Conservation (phyloP, 169 alveolate species). For the Plasmodium cynomolgi region DNA sequence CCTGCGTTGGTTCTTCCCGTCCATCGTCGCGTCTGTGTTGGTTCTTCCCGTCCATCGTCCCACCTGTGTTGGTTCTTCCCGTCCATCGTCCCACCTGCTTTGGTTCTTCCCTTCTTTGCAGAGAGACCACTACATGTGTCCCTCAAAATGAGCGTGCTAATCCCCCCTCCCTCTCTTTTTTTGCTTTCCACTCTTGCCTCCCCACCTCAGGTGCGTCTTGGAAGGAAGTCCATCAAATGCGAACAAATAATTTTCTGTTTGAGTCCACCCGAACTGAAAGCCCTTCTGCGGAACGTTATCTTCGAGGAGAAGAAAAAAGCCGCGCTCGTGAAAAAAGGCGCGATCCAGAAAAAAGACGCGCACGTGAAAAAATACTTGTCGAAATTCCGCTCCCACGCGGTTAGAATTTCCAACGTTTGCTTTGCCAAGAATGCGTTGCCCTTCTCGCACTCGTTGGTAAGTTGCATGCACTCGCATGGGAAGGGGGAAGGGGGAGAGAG, state of each 20-base stretch:
- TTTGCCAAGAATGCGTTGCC: constrained; percentile 49
- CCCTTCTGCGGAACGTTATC: constrained; percentile 4
- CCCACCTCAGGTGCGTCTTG: constrained; percentile 14
- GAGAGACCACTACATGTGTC: not conserved
- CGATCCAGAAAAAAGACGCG: constrained; percentile 1
- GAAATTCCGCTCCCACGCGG: constrained; percentile 1
- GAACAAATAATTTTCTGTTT: constrained; percentile 18
- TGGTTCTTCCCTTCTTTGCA: not conserved
- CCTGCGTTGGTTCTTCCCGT: not conserved
- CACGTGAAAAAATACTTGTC: constrained; percentile 10
- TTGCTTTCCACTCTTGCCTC: not conserved
- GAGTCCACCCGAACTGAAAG: constrained; percentile 35
- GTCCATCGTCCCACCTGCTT: not conserved
- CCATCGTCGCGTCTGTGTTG: not conserved
- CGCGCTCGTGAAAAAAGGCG: not conserved
- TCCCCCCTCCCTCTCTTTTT: not conserved
- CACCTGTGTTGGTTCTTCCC: not conserved
- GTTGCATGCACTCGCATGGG: not conserved
- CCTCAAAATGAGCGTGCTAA: not conserved
- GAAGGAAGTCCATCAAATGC: constrained; percentile 25
- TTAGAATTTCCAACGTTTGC: constrained; percentile 58
- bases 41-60: not conserved
- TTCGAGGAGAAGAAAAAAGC: constrained; percentile 3
- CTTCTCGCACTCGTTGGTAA: constrained; percentile 44
- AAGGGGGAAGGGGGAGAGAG: not conserved